These are phyloP conservation scores for Fusarium sp. DNA, from an alignment of 2,329 filamentous ascomycete species.

Conservation along the genomic window DNA sequence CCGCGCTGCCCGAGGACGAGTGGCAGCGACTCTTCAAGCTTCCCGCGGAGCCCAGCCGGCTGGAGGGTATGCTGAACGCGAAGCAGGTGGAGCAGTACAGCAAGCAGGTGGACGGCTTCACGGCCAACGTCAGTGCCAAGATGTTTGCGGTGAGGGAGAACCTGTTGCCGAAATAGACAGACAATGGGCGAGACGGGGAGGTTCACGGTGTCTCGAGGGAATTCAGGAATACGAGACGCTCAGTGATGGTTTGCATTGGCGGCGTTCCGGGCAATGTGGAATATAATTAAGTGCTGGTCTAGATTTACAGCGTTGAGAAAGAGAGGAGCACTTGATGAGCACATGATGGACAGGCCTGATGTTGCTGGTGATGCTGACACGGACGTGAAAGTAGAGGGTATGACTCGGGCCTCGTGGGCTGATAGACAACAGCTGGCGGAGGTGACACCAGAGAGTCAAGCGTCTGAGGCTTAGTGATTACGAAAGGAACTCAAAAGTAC, in stretches of 20 bases:
- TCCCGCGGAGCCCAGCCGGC: conserved; percentile 90
- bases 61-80: conserved; percentile 95
- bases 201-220: conserved; percentile 48
- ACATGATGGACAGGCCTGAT: conserved; percentile 40
- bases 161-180: conserved; percentile 69
- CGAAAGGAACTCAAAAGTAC: conserved; percentile 26
- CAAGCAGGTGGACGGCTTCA: conserved; percentile 96
- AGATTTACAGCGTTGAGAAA: conserved; percentile 54
- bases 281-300: conserved; percentile 57
- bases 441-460: conserved; percentile 30
- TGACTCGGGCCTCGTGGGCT: conserved; percentile 17
- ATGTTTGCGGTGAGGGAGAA: conserved; percentile 95
- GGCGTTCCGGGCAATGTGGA: conserved; percentile 60
- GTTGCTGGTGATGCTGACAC: conserved; percentile 35
- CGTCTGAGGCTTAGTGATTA: conserved; percentile 16
- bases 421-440: conserved; percentile 28
- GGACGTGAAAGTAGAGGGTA: conserved; percentile 32
- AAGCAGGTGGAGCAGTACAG: conserved; percentile 98
- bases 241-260: conserved; percentile 58
- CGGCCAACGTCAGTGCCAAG: conserved; percentile 91
- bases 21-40: conserved; percentile 99
- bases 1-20: conserved; percentile 93
- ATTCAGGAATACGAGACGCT: conserved; percentile 50
- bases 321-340: conserved; percentile 50
- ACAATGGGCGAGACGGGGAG: conserved; percentile 22